Conservation (phyloP, 352 stramenopile genomes). For the Phytophthora citricola region DNA sequence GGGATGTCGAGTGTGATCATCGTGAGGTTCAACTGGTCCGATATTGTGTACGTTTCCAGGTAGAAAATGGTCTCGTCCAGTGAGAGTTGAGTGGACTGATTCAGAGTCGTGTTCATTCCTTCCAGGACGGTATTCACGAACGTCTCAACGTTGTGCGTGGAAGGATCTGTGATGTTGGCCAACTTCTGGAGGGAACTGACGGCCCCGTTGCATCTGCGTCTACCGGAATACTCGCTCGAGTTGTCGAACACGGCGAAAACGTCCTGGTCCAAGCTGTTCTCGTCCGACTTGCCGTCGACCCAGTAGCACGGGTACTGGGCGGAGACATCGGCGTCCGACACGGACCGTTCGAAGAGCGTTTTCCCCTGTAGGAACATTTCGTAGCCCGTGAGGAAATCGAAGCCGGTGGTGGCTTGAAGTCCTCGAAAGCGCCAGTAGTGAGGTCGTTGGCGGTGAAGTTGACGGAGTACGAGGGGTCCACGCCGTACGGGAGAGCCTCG, state of each 20-base stretch:
- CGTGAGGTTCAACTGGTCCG: constrained; percentile 40
- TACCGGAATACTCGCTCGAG: constrained; percentile 29
- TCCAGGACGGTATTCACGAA: constrained; percentile 30
- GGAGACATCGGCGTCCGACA: constrained; percentile 45
- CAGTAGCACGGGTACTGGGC: constrained; percentile 39
- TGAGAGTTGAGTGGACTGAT: constrained; percentile 25
- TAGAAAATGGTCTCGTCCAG: constrained; percentile 30
- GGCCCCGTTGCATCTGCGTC: constrained; percentile 39
- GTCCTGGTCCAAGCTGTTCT: constrained; percentile 21
- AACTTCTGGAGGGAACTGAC: constrained; percentile 39
- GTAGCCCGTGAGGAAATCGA: constrained; percentile 39
- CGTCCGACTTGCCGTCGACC: constrained; percentile 30
- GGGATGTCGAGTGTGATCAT: constrained; percentile 49
- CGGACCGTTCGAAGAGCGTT: constrained; percentile 41
- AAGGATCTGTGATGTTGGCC: constrained; percentile 29
- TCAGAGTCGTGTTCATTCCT: constrained; percentile 37
- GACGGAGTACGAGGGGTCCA: constrained; percentile 17
- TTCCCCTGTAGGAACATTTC: constrained; percentile 56
- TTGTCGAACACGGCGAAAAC: constrained; percentile 24
- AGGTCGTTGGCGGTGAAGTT: constrained; percentile 23
- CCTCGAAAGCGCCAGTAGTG: constrained; percentile 5
- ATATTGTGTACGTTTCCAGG: constrained; percentile 45
- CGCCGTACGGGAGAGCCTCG: constrained; percentile 38
- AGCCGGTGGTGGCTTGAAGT: constrained; percentile 27
- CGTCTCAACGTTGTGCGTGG: constrained; percentile 33